phyloP scores from a whole-genome alignment of 352 stramenopile genomes.

The Phytopythium montanum region DNA sequence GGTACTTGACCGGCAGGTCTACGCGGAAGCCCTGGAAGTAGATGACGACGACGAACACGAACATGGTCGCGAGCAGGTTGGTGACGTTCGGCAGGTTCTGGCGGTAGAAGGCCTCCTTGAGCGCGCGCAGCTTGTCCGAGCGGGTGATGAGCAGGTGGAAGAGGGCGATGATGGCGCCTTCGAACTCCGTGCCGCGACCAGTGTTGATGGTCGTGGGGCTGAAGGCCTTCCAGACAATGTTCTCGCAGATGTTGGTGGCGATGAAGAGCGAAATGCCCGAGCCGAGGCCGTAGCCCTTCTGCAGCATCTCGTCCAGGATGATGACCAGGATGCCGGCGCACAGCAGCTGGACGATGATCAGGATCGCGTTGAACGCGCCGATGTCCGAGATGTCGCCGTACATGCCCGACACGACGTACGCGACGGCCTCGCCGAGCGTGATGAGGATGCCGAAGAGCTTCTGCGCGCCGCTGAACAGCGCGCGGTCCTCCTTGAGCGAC shows the following conservation, averaged over 20 bases:
- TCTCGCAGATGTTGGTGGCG: slow-evolving; percentile 99
- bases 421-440: slow-evolving; percentile 97
- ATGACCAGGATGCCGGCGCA: slow-evolving; percentile 98
- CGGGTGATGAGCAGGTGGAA: slow-evolving; percentile 99
- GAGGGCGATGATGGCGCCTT: slow-evolving; percentile 98
- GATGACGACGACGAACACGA: slow-evolving; percentile 99
- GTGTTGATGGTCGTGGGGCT: slow-evolving; percentile 99
- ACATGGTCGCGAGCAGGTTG: slow-evolving; percentile 98
- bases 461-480: slow-evolving; percentile 97
- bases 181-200: slow-evolving; percentile 98
- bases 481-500: slow-evolving; percentile 98
- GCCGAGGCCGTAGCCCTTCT: slow-evolving; percentile 99
- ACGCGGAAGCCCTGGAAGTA: slow-evolving; percentile 99
- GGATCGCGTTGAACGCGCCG: slow-evolving; percentile 96
- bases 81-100: slow-evolving; percentile 99
- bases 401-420: slow-evolving; percentile 99
- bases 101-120: slow-evolving; percentile 98
- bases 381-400: slow-evolving; percentile 98
- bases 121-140: slow-evolving; percentile 96
- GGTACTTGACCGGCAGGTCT: slow-evolving; percentile 95
- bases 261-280: slow-evolving; percentile 99
- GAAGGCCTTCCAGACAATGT: slow-evolving; percentile 99
- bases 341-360: slow-evolving; percentile 99
- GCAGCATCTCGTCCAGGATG: slow-evolving; percentile 98
- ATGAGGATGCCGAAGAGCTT: slow-evolving; percentile 99